Percentiles rank a stretch among this genome's conserved stretches.
Evolutionary conservation across 2,329 filamentous ascomycete genomes (phyloP).

Genomic region (Karstenula rhodostoma): DNA sequence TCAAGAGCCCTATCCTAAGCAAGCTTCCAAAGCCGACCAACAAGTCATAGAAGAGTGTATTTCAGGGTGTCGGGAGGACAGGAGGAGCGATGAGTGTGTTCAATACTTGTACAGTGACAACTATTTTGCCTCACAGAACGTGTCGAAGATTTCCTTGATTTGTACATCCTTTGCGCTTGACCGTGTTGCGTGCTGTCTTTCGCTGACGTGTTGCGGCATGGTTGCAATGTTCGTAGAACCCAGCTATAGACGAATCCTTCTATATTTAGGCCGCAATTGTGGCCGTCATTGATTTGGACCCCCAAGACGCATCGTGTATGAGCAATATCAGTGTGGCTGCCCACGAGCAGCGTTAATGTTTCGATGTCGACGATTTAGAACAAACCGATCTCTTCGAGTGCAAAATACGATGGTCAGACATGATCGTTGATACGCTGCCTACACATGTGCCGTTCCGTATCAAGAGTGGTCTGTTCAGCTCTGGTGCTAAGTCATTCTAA

Average conservation of each 20-base stretch:
- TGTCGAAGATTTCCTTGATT: constrained; percentile 39
- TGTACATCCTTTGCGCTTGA: constrained; percentile 29
- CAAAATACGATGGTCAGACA: not conserved
- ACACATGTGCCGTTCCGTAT: not conserved
- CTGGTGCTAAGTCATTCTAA: not conserved
- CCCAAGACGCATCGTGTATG: not conserved
- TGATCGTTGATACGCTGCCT: not conserved
- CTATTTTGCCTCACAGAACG: constrained; percentile 42
- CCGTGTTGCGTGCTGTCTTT: constrained; percentile 17
- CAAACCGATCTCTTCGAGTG: not conserved
- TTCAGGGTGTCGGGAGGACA: constrained; percentile 26
- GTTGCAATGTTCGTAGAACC: constrained; percentile 15
- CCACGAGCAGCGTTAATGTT: not conserved
- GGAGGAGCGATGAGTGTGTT: constrained; percentile 41
- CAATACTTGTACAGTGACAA: constrained; percentile 51
- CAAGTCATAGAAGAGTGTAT: constrained; percentile 42
- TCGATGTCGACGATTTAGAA: not conserved
- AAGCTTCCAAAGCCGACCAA: constrained; percentile 43
- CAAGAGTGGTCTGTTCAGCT: not conserved
- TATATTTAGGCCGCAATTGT: not conserved
- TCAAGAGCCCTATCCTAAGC: constrained; percentile 39
- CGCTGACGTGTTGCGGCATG: constrained; percentile 23
- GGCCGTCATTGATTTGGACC: not conserved
- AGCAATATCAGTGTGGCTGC: not conserved
- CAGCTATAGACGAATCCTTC: not conserved